Evolutionary conservation across 768 basidiomycete species (phyloP).

Genomic region (Macrolepiota albuminosa): DNA sequence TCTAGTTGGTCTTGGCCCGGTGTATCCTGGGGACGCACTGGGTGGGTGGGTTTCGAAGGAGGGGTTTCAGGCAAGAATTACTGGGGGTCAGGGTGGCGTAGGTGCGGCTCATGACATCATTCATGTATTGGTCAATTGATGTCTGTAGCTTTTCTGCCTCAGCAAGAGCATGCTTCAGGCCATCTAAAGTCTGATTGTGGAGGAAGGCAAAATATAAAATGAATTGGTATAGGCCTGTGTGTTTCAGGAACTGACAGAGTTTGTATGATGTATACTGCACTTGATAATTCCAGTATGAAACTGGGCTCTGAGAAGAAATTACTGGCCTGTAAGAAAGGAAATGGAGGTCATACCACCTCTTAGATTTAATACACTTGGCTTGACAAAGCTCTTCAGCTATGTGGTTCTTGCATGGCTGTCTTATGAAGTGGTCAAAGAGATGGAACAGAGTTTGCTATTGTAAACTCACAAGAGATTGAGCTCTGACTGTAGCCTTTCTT

Average conservation of each 20-base stretch:
- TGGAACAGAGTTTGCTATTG: not conserved
- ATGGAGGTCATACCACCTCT: not conserved
- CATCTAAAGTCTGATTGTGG: not conserved
- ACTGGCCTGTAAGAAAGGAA: no score
- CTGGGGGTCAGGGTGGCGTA: not conserved
- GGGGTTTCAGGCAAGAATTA: no score
- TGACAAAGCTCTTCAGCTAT: not conserved
- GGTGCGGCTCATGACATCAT: no score
- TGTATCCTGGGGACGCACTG: no score
- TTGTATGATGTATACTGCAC: not conserved
- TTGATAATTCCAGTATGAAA: not conserved
- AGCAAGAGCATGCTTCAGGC: not conserved
- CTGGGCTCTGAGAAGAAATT: no score
- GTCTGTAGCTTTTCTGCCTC: not conserved
- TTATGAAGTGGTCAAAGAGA: not conserved
- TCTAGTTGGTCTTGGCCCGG: no score
- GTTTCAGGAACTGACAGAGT: not conserved
- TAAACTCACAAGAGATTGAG: not conserved
- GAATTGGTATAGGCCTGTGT: not conserved
- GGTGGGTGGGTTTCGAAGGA: no score
- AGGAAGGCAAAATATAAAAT: not conserved
- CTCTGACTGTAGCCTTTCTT: not conserved
- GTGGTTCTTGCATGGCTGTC: not conserved
- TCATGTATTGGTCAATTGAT: not conserved
- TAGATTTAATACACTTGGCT: not conserved